Percentiles rank a stretch among this genome's conserved stretches.
Conservation (phyloP, 352 stramenopile species). For the Aphanomyces cochlioides region DNA sequence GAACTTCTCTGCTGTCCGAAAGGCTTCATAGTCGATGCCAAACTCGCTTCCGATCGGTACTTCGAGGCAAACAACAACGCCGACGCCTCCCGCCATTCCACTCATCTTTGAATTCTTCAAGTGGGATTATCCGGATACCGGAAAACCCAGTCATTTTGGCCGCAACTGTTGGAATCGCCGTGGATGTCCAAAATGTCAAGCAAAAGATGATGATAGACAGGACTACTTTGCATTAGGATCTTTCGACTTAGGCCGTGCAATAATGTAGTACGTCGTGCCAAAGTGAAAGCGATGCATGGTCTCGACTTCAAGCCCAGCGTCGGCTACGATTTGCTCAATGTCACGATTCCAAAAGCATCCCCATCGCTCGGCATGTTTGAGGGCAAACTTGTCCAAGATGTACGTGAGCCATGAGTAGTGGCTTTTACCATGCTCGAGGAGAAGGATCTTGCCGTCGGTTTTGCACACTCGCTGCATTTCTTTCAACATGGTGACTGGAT, state of each 20-base stretch:
- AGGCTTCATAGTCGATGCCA: conserved; percentile 83
- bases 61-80: conserved; percentile 79
- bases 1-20: conserved; percentile 73
- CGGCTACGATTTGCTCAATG: conserved; percentile 84
- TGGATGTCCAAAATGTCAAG: too few relatives aligned
- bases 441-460: conserved; percentile 75
- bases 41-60: conserved; percentile 77
- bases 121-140: not conserved
- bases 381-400: conserved; percentile 91
- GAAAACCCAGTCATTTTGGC: not conserved
- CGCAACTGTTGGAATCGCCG: too few relatives aligned
- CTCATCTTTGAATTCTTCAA: conserved; percentile 8
- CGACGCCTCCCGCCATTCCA: conserved; percentile 32
- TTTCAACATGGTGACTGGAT: conserved; percentile 83
- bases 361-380: conserved; percentile 91
- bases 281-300: conserved; percentile 91
- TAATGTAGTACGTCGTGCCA: conserved; percentile 91
- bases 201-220: too few relatives aligned
- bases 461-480: conserved; percentile 95
- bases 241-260: conserved; percentile 45
- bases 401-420: conserved; percentile 86
- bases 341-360: conserved; percentile 96
- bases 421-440: conserved; percentile 94
- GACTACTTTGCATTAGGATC: not conserved
- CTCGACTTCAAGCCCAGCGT: conserved; percentile 82